Evolutionary conservation across 2,329 filamentous ascomycete species (phyloP), one percentile per base, ranked within the genome.

Genomic region (Venturia nashicola): DNA sequence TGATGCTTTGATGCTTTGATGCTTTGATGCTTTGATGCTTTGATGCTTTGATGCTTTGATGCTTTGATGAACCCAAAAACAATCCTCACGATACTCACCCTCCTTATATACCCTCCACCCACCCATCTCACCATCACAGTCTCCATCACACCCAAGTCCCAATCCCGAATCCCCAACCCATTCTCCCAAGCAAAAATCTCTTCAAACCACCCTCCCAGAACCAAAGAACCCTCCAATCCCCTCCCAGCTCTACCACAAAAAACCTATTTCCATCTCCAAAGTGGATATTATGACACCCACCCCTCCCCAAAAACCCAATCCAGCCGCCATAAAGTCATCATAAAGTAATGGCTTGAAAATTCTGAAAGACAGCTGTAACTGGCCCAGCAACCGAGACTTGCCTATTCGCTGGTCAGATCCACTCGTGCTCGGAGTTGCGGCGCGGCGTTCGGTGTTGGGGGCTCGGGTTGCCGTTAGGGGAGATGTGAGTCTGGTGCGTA

Each of bases 401-500:
- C 2, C 11, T 0, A 9, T 27, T 27, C 27, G 27, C 27, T 4
- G 4, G n/a, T n/a, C n/a, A n/a, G n/a, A n/a, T n/a, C n/a, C n/a
- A n/a, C n/a, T 27, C 4, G 27, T 2, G 27, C 51, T n/a, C 51
- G 51, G 51, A n/a, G 51, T 9, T 54, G 27, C 23, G 48, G 2
- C 20, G 39, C 32, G 27, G 51, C n/a, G 12, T 5, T 57, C 32
- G 51, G 51, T 6, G 14, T 57, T 12, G 6, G 27, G 11, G 51
- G 51, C 51, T n/a, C 51, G 27, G n/a, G 32, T 9, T 57, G 51
- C 51, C 18, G 5, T 57, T 57, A 36, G 51, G 51, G 51, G 51
- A 57, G 51, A 18, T 32, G 27, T 57, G 51, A 57, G 51, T 57
- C 3, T 57, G 51, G 51, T 57, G 51, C 51, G 51, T 57, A 57